phyloP scores from a whole-genome alignment of 2,329 filamentous ascomycete genomes.

The Apiospora arundinis region DNA sequence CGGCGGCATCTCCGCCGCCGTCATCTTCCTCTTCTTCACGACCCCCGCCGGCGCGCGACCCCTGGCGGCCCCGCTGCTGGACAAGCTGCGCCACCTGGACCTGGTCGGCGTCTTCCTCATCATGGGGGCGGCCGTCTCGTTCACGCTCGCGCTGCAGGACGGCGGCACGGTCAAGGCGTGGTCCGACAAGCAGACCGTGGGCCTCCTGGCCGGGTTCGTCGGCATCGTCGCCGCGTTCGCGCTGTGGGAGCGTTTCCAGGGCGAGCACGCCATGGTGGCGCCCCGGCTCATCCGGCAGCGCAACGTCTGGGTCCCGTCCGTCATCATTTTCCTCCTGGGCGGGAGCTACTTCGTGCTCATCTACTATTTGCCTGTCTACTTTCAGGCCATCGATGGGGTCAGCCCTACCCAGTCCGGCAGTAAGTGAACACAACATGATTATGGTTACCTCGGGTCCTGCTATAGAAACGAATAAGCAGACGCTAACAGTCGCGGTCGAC shows the following conservation, averaged over 20 bases:
- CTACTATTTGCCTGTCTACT: constrained; percentile 33
- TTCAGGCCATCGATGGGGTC: constrained; percentile 29
- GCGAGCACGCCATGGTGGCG: constrained; percentile 30
- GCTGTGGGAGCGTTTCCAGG: constrained; percentile 25
- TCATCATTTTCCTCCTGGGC: constrained; percentile 10
- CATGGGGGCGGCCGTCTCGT: constrained; percentile 35
- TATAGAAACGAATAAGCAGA: no score
- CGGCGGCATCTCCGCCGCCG: constrained; percentile 26
- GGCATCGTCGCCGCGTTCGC: constrained; percentile 36
- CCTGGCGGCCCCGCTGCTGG: not conserved
- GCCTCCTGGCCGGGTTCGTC: constrained; percentile 32
- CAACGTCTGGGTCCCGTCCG: constrained; percentile 11
- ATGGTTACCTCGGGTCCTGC: no score
- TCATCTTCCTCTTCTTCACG: constrained; percentile 27
- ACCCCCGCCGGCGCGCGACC: constrained; percentile 13
- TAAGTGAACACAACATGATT: not conserved
- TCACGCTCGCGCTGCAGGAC: constrained; percentile 1
- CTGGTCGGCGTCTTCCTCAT: constrained; percentile 26
- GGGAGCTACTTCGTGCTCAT: constrained; percentile 20
- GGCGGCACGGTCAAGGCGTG: not conserved
- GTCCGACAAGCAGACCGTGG: not conserved
- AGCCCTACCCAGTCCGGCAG: constrained; percentile 26
- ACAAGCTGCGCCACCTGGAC: constrained; percentile 27
- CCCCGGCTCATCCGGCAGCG: constrained; percentile 24
- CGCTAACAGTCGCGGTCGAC: no score